These are phyloP conservation scores for Acephala macrosclerotiorum DNA, from an alignment of 2,329 filamentous ascomycete genomes.

Conservation along the genomic window DNA sequence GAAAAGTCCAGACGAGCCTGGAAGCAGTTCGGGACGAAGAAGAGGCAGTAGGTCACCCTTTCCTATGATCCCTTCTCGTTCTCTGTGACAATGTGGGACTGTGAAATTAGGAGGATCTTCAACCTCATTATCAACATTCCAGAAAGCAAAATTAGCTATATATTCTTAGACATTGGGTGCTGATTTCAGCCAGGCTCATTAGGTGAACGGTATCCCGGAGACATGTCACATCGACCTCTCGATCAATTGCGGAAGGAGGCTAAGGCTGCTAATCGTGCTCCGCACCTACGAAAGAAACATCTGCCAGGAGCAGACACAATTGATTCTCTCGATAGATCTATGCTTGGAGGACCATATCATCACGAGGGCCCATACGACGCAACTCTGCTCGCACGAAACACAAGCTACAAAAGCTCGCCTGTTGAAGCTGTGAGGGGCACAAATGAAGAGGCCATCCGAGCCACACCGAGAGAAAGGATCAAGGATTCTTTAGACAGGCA, in stretches of 20 bases:
- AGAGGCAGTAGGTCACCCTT: constrained; percentile 46
- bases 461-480: constrained; percentile 82
- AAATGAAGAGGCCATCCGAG: constrained; percentile 79
- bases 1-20: constrained; percentile 30
- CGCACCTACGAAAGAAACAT: constrained; percentile 70
- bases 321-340: constrained; percentile 75
- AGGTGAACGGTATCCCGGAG: constrained; percentile 66
- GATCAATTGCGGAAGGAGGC: constrained; percentile 70
- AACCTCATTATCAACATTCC: neutral
- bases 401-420: constrained; percentile 67
- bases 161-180: neutral
- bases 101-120: neutral
- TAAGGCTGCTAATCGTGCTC: constrained; percentile 69
- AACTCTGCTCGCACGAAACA: constrained; percentile 77
- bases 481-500: constrained; percentile 76
- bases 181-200: constrained; percentile 50
- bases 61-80: neutral
- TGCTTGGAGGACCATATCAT: constrained; percentile 74
- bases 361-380: constrained; percentile 93
- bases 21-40: constrained; percentile 43
- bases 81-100: neutral
- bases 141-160: neutral
- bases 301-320: constrained; percentile 78
- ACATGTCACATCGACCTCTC: constrained; percentile 70
- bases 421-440: constrained; percentile 77